Evolutionary conservation across 768 basidiomycete species (phyloP), one percentile per base, ranked within the genome.

Genomic region (Asterophora parasitica): DNA sequence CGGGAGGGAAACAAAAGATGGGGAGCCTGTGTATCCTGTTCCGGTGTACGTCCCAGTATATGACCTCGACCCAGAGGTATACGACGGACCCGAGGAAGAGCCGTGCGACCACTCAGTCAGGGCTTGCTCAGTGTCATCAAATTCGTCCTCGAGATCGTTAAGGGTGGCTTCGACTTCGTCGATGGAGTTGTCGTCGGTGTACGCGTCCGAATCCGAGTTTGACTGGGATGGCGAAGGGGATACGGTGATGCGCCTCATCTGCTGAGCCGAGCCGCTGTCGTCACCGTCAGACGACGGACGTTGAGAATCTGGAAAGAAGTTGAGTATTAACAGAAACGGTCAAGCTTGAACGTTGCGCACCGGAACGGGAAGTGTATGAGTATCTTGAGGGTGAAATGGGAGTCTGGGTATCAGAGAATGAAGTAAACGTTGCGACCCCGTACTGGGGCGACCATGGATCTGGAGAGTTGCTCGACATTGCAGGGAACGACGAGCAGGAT

Each of bases 121-220:
- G 2, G 79, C 76, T 43, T 83, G 77, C 57, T 88, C 83, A 0
- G 83, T 76, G 36, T 77, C 72, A 47, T 82, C 77, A 23, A 88
- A 60, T 46, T 88, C 82, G 35, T 86, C 68, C 50, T 89, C 87
- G 16, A 90, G 65, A 46, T 76, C 73, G 37, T 72, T 81, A 40
- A 90, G 74, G 12, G 80, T 74, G 15, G 78, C 80, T 61, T 88
- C 85, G 13, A 89, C 85, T 61, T 88, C 88, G 34, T 81, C 76
- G 56, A 85, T 77, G 2, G 80, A 77, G 57, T 85, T 75, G 42
- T 74, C 69, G 58, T 81, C 77, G 20, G 68, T 70, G 58, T 76
- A 78, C 16, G 66, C 61, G 48, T 73, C 69, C 23, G 58, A 47
- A 58, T 70, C 48, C 58, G 70, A 58, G 41, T 64, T 60, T 51